A percentile compares a stretch with the other conserved stretches of the same genome.
Conservation (phyloP, 2,329 filamentous ascomycete species). For the Albophoma yamanashiensis region DNA sequence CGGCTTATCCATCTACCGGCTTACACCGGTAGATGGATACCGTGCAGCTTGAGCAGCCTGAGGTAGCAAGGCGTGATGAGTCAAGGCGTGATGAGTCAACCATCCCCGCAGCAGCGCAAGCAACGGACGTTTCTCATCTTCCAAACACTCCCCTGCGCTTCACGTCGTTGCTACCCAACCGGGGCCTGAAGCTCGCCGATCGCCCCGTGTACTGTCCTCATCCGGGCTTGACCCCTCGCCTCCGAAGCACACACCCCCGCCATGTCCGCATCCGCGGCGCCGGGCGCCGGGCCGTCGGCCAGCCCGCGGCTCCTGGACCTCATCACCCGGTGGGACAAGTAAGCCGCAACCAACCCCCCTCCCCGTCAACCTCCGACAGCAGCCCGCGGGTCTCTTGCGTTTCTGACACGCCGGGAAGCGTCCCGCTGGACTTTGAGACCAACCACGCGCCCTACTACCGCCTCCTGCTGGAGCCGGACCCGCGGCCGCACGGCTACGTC, state of each 20-base stretch:
- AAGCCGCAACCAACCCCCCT: constrained; percentile 6
- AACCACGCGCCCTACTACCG: constrained; percentile 29
- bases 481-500: constrained; percentile 38
- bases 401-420: constrained; percentile 19
- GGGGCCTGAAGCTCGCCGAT: neutral
- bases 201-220: neutral
- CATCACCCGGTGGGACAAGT: constrained; percentile 32
- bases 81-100: constrained; percentile 1
- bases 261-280: neutral
- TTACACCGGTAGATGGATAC: neutral
- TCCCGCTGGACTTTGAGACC: constrained; percentile 32
- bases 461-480: constrained; percentile 32
- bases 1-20: no score
- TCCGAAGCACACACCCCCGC: neutral
- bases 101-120: neutral
- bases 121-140: neutral
- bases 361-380: no score
- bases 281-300: neutral
- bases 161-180: neutral
- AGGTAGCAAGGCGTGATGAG: neutral
- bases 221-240: neutral
- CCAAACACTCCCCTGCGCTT: neutral
- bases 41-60: neutral
- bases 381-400: no score
- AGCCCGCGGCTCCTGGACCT: constrained; percentile 20